These are phyloP conservation scores for Apiospora phragmitis DNA, from an alignment of 2,329 filamentous ascomycete species.

Conservation along the genomic window DNA sequence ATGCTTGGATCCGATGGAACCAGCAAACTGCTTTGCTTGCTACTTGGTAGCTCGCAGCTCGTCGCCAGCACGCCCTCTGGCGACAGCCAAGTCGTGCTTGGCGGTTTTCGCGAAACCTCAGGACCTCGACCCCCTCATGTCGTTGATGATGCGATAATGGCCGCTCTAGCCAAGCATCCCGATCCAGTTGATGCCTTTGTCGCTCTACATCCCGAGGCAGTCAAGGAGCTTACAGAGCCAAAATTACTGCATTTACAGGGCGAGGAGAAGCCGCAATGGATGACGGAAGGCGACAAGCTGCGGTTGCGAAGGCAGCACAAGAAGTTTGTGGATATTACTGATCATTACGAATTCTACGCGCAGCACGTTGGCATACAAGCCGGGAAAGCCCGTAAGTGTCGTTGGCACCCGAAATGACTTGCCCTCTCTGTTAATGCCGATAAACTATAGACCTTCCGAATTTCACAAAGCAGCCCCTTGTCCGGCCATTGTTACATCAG, in stretches of 20 bases:
- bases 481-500: conserved; percentile 56
- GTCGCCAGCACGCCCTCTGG: not conserved
- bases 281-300: conserved; percentile 72
- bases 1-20: not conserved
- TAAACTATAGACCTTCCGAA: conserved; percentile 33
- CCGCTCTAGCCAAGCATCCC: conserved; percentile 19
- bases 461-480: conserved; percentile 50
- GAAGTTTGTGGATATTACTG: conserved; percentile 75
- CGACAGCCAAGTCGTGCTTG: not conserved
- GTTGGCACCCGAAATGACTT: not conserved
- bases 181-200: conserved; percentile 25
- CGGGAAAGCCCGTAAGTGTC: conserved; percentile 32
- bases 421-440: not conserved
- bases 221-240: conserved; percentile 34
- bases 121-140: not conserved
- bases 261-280: conserved; percentile 58
- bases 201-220: conserved; percentile 20
- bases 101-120: not conserved
- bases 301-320: conserved; percentile 62
- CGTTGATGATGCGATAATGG: not conserved
- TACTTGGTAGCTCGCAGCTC: not conserved
- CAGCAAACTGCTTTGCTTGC: not conserved
- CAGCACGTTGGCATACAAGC: conserved; percentile 20
- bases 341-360: conserved; percentile 53
- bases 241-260: conserved; percentile 65